Conservation (phyloP, 1,284 basidiomycete species). For the Malassezia psittaci region DNA sequence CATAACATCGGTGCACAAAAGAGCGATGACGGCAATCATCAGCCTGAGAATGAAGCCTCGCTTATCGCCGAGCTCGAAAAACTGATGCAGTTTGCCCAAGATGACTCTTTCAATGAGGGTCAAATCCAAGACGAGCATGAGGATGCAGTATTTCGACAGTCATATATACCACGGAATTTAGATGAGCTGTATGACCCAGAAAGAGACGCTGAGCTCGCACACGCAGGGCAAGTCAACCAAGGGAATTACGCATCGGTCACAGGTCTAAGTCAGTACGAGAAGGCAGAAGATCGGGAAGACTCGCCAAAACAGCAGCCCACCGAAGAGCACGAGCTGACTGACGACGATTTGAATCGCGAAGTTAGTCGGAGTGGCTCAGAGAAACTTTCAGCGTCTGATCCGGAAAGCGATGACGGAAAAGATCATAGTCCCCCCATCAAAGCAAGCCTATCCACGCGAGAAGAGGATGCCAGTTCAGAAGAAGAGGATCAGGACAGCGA, state of each 20-base stretch:
- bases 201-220: constrained; percentile 28
- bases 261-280: constrained; percentile 17
- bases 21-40: constrained; percentile 1
- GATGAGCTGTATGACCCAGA: constrained; percentile 44
- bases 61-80: constrained; percentile 24
- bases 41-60: constrained; percentile 26
- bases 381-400: not conserved
- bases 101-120: not conserved
- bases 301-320: too few relatives aligned
- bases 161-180: constrained; percentile 42
- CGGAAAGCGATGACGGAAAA: constrained; percentile 3
- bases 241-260: constrained; percentile 24
- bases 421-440: constrained; percentile 8
- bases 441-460: not conserved
- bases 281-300: not conserved
- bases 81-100: constrained; percentile 18
- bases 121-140: constrained; percentile 18
- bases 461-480: not conserved
- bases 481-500: not conserved
- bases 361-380: too few relatives aligned
- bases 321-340: too few relatives aligned
- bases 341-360: too few relatives aligned
- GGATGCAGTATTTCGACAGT: constrained; percentile 37
- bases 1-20: constrained; percentile 8
- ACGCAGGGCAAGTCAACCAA: constrained; percentile 13